Evolutionary conservation across 768 basidiomycete genomes (phyloP).

Genomic region (Russula compacta): DNA sequence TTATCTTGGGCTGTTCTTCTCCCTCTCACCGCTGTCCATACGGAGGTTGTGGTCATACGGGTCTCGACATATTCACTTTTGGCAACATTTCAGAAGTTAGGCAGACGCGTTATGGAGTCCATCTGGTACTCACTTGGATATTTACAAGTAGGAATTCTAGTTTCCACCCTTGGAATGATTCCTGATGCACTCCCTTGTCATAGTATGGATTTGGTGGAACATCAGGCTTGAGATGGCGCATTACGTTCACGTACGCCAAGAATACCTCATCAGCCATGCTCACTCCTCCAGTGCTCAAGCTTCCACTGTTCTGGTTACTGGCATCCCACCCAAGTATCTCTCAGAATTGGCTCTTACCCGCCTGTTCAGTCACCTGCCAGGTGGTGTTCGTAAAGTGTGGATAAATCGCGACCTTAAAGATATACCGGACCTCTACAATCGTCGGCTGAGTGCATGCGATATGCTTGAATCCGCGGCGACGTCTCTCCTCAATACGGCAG

Average conservation of each 20-base stretch:
- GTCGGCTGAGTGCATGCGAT: constrained; percentile 58
- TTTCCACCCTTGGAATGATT: neutral
- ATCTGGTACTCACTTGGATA: constrained; percentile 64
- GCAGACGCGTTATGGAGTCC: constrained; percentile 62
- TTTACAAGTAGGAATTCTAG: constrained; percentile 55
- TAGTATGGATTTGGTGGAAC: constrained; percentile 82
- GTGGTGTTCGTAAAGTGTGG: constrained; percentile 88
- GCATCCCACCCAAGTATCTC: constrained; percentile 73
- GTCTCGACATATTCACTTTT: constrained; percentile 66
- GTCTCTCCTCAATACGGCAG: constrained; percentile 60
- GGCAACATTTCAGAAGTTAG: constrained; percentile 57
- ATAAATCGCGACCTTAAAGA: constrained; percentile 84
- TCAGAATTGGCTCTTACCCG: constrained; percentile 55
- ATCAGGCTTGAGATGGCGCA: constrained; percentile 72
- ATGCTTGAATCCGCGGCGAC: constrained; percentile 89
- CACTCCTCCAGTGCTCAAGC: constrained; percentile 80
- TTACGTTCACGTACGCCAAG: constrained; percentile 74
- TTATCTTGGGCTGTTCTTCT: constrained; percentile 81
- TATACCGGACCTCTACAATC: constrained; percentile 73
- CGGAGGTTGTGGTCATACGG: constrained; percentile 37
- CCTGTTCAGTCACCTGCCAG: constrained; percentile 78
- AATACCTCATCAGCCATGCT: constrained; percentile 62
- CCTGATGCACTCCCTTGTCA: neutral
- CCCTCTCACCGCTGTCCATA: constrained; percentile 57
- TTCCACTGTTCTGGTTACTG: constrained; percentile 83